Conservation (phyloP, 2,329 filamentous ascomycete genomes). For the Fusarium ramigenum region DNA sequence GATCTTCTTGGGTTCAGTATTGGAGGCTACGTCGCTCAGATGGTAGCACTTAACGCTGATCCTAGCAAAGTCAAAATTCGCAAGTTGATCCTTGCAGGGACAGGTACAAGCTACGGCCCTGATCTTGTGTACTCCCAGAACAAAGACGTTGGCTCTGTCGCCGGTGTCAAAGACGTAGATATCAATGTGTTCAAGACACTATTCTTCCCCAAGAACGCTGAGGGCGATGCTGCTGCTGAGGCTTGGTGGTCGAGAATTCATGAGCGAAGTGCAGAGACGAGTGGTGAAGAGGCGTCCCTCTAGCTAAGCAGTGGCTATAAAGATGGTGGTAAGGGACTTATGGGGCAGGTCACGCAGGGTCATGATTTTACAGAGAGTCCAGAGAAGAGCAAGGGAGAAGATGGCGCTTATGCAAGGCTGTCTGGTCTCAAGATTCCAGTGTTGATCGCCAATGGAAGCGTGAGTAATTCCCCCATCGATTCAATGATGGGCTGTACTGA, state of each 20-base stretch:
- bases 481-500: accelerated
- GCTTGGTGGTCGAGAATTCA: constrained; percentile 9
- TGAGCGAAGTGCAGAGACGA: not conserved
- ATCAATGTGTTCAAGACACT: constrained; percentile 9
- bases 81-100: constrained; percentile 1
- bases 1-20: not conserved
- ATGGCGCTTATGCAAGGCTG: not conserved
- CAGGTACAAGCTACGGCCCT: not conserved
- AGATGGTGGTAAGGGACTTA: not conserved
- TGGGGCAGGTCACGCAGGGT: not conserved
- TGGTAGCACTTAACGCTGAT: not conserved
- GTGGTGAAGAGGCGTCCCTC: not conserved
- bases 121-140: not conserved
- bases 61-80: not conserved
- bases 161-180: not conserved
- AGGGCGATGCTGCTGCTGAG: constrained; percentile 1
- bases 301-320: not conserved
- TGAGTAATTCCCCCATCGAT: not conserved
- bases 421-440: not conserved
- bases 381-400: not conserved
- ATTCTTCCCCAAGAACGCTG: not conserved
- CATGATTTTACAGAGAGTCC: not conserved
- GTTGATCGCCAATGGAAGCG: not conserved
- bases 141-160: not conserved
- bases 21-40: constrained; percentile 4